Evolutionary conservation across 306 rosid species (phyloP).

Genomic region (Castanea mollissima): DNA sequence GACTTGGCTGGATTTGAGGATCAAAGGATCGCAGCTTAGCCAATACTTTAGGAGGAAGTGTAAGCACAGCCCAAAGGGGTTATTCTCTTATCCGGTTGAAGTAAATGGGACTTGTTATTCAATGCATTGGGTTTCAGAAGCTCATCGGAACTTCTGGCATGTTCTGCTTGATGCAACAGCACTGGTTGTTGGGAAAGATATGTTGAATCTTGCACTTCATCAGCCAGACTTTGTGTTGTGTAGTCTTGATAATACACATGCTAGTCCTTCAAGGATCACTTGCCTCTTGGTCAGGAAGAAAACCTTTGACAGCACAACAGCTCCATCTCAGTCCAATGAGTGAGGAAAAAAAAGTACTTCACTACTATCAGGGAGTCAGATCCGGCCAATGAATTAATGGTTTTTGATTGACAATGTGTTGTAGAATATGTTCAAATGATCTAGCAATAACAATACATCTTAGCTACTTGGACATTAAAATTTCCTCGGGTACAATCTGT

Average conservation of each 20-base stretch:
- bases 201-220: conserved; percentile 63
- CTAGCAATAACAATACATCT: not conserved
- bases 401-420: not conserved
- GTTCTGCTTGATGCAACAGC: conserved; percentile 86
- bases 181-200: conserved; percentile 61
- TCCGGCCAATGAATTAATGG: not conserved
- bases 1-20: conserved; percentile 77
- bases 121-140: conserved; percentile 92
- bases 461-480: not conserved
- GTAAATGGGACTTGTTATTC: conserved; percentile 58
- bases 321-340: conserved; percentile 54
- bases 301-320: conserved; percentile 60
- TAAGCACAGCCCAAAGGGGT: conserved; percentile 71
- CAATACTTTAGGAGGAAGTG: conserved; percentile 82
- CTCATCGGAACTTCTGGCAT: conserved; percentile 86
- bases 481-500: not conserved
- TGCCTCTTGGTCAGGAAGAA: conserved; percentile 78
- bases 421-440: not conserved
- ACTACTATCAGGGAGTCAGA: not conserved
- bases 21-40: conserved; percentile 79
- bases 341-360: conserved; percentile 19
- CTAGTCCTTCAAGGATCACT: conserved; percentile 72
- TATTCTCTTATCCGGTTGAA: conserved; percentile 77
- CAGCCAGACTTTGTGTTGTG: conserved; percentile 83
- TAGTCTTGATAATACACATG: conserved; percentile 64